A percentile compares a stretch with the other conserved stretches of the same genome.
Conservation (phyloP, 305 asterid species). For the Petunia hybrid region DNA sequence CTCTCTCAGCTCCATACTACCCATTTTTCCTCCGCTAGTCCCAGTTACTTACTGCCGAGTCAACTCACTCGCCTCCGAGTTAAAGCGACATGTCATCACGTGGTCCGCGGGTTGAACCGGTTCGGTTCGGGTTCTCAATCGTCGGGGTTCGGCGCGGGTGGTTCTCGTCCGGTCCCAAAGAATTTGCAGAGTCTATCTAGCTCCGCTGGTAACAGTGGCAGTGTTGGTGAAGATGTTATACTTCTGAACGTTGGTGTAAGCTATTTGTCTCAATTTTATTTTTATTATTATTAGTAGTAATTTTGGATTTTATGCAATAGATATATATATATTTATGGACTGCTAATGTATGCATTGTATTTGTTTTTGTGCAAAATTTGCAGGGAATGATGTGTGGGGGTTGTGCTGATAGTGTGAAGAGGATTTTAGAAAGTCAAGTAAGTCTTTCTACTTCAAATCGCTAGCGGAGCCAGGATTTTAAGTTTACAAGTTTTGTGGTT, state of each 20-base stretch:
- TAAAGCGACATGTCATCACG: slow-evolving; percentile 5
- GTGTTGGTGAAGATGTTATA: slow-evolving; percentile 58
- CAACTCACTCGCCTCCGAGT: slow-evolving; percentile 46
- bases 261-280: neutral
- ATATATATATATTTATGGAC: neutral
- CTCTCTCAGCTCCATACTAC: no score
- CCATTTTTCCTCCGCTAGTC: no score
- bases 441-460: slow-evolving; percentile 29
- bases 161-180: slow-evolving; percentile 33
- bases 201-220: slow-evolving; percentile 45
- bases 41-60: neutral
- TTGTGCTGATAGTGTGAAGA: slow-evolving; percentile 70
- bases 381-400: slow-evolving; percentile 63
- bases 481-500: no score
- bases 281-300: neutral
- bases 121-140: slow-evolving; percentile 36
- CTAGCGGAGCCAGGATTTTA: no score
- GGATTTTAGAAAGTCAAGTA: slow-evolving; percentile 92
- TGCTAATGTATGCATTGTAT: no score
- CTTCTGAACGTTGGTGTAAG: slow-evolving; percentile 87
- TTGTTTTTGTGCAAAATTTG: neutral
- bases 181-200: slow-evolving; percentile 48
- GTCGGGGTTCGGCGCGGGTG: slow-evolving; percentile 32
- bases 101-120: slow-evolving; percentile 33
- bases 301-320: neutral